phyloP scores from a whole-genome alignment of 2,329 filamentous ascomycete species.

The Blastomyces gilchristii region DNA sequence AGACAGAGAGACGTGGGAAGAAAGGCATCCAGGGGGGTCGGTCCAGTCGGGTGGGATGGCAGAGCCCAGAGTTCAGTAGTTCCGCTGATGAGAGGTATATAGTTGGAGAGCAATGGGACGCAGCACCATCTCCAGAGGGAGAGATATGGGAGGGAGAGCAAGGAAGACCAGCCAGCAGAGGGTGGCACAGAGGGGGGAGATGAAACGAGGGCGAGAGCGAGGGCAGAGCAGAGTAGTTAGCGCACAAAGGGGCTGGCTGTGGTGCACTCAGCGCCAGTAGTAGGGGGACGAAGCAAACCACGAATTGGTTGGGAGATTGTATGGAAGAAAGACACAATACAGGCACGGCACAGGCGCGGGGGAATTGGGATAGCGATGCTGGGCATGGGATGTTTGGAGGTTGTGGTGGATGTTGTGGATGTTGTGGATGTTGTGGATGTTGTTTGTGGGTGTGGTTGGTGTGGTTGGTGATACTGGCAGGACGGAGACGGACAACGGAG shows the following conservation, averaged over 20 bases:
- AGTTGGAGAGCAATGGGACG: constrained; percentile 4
- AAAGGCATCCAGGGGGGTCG: neutral
- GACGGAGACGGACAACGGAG: neutral
- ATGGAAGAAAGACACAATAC: neutral
- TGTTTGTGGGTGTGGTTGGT: too few species aligned
- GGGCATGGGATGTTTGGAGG: too few species aligned
- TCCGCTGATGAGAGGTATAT: constrained; percentile 4
- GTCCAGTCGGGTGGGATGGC: neutral
- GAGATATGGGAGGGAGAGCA: neutral
- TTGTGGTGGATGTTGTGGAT: too few species aligned
- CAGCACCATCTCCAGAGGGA: constrained; percentile 4
- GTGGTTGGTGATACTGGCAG: too few species aligned
- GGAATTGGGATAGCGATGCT: too few species aligned
- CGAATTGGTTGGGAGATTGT: neutral
- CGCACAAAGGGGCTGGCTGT: neutral
- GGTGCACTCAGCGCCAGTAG: neutral
- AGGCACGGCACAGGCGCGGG: neutral
- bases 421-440: too few species aligned
- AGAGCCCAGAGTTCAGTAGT: neutral
- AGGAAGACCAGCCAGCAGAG: neutral
- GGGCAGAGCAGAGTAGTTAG: neutral
- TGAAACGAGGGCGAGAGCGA: neutral
- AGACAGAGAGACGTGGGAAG: neutral
- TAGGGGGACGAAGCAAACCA: neutral
- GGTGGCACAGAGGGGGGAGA: neutral